Base-by-base conservation (phyloP, 352 stramenopile species). In the Blastocystis sp. region DNA sequence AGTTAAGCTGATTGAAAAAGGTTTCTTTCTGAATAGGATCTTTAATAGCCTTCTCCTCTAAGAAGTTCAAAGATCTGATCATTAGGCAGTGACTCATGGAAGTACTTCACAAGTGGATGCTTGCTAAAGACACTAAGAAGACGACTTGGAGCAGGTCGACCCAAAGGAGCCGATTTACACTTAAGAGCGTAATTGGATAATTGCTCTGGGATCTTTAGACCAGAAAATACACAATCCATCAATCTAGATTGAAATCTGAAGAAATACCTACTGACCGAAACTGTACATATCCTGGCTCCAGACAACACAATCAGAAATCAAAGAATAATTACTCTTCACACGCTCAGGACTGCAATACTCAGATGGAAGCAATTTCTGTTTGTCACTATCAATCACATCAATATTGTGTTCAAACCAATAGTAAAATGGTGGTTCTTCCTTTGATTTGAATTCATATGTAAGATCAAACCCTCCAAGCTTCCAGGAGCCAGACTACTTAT, bases 71-170 rank as follows among this genome's bases (percentile, higher is more conserved):
- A 3, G 71, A 63, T 65, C 71, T 83, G n/a, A 49, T 0, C 9
- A 0, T 66, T 5, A 66, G n/a, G n/a, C n/a, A n/a, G n/a, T n/a
- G n/a, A n/a, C n/a, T n/a, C n/a, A n/a, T n/a, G n/a, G n/a, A n/a
- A n/a, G n/a, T 67, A 87, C 65, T 87, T 87, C 59, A 87, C 77
- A 1, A 87, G 77, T n/a, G 77, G 77, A 74, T 87, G 77, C 58
- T 87, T 87, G 46, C 59, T 78, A 54, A 87, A 87, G 9, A 63
- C 65, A 7, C 24, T 2, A 12, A 87, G 66, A 24, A 87, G 65
- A 4, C 65, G 42, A 24, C 77, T 87, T 29, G 77, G 77, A 21
- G 77, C 59, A 16, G 77, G 77, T 16, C 77, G 77, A 24, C 59
- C 77, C 54, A 87, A 54, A 11, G 77, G 77, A 21, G 77, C 77